These are phyloP conservation scores for Guadua angustifolia DNA, from an alignment of 176 grass and related monocot species.

Conservation along the genomic window DNA sequence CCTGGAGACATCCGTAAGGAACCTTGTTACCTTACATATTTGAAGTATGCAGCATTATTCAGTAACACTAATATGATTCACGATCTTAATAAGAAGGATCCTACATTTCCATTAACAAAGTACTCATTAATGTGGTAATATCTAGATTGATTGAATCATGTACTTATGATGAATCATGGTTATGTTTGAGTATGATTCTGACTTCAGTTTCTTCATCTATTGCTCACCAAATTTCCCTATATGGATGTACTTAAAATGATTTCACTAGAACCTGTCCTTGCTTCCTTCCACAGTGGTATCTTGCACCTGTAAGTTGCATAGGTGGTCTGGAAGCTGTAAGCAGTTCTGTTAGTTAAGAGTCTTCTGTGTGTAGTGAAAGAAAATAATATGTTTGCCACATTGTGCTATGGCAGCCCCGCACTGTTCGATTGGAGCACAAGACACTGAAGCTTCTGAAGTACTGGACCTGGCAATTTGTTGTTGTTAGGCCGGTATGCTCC, in stretches of 20 bases:
- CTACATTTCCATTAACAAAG: background rate
- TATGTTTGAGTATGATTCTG: constrained; percentile 7
- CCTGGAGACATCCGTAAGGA: background rate
- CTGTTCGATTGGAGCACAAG: constrained; percentile 80
- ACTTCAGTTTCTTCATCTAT: constrained; percentile 10
- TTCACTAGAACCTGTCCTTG: constrained; percentile 11
- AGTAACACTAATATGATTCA: background rate
- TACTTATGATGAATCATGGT: constrained; percentile 27
- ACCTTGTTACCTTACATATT: background rate
- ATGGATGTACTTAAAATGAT: background rate
- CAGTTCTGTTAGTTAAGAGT: background rate
- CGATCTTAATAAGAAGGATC: background rate
- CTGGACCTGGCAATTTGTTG: constrained; percentile 99
- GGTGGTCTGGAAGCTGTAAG: background rate
- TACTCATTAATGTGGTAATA: background rate
- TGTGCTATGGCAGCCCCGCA: constrained; percentile 62
- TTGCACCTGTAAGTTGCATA: background rate
- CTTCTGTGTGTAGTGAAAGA: constrained; percentile 27
- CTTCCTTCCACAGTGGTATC: background rate
- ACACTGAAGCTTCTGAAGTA: constrained; percentile 93
- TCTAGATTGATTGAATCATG: background rate
- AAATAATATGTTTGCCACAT: constrained; percentile 31
- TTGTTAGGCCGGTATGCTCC: constrained; percentile 85
- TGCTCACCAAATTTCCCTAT: background rate
- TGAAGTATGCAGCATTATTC: background rate